Evolutionary conservation across 345 rosid genomes (phyloP).

Genomic region (Salix caprea): DNA sequence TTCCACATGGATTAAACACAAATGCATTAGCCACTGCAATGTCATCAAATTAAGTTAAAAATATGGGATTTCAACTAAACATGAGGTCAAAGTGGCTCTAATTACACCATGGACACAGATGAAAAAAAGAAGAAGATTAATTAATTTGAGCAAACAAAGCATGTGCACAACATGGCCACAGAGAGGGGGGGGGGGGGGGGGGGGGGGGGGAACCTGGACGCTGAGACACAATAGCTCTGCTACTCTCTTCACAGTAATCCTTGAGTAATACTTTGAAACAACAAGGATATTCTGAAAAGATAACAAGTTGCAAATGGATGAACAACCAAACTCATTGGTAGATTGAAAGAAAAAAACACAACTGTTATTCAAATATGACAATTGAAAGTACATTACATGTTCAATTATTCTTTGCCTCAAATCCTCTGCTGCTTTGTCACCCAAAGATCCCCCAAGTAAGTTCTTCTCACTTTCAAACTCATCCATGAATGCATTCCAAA

Average conservation of each 20-base stretch:
- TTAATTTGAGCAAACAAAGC: not conserved
- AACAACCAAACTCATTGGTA: not conserved
- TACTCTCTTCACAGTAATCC: conserved; percentile 81
- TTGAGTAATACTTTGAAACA: conserved; percentile 88
- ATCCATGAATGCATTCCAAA: conserved; percentile 74
- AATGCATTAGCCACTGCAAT: not conserved
- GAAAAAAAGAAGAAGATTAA: not conserved
- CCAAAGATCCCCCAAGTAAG: conserved; percentile 85
- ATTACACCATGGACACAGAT: not conserved
- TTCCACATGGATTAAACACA: not conserved
- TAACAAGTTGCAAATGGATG: conserved; percentile 2
- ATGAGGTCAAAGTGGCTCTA: not conserved
- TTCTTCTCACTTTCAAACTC: conserved; percentile 84
- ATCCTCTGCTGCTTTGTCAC: conserved; percentile 92
- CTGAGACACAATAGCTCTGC: conserved; percentile 86
- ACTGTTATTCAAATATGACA: not conserved
- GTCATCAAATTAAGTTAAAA: not conserved
- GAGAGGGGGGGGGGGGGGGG: not conserved
- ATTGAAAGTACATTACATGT: conserved; percentile 49
- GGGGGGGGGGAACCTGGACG: conserved; percentile 46
- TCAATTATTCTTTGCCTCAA: conserved; percentile 85
- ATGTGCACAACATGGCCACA: not conserved
- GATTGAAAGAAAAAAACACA: not conserved
- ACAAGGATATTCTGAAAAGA: conserved; percentile 88
- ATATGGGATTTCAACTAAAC: not conserved